Evolutionary conservation across 1,139 yeast genomes (phyloP).

Genomic region (Saccharomyces uvarum): DNA sequence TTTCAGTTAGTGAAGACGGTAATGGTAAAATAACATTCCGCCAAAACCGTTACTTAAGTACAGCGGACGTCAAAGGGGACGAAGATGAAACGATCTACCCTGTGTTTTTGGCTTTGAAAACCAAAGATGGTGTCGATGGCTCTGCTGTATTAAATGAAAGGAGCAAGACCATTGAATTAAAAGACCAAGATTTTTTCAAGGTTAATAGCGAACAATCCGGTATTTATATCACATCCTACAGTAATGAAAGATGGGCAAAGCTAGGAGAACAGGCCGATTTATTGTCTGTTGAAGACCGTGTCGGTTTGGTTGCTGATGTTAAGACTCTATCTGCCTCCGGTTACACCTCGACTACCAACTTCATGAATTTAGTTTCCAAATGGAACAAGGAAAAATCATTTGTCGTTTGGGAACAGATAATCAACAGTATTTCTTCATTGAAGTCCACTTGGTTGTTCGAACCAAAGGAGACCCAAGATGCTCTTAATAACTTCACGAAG

Average conservation of each 20-base stretch:
- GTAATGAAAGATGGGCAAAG: constrained; percentile 65
- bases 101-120: constrained; percentile 70
- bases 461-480: constrained; percentile 45
- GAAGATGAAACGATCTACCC: constrained; percentile 74
- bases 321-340: constrained; percentile 69
- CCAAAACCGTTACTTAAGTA: constrained; percentile 69
- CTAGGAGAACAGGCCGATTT: constrained; percentile 69
- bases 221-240: constrained; percentile 72
- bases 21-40: constrained; percentile 41
- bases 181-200: constrained; percentile 50
- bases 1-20: constrained; percentile 49
- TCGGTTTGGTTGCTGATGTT: constrained; percentile 80
- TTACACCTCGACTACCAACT: constrained; percentile 56
- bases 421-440: constrained; percentile 47
- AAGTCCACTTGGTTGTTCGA: constrained; percentile 68
- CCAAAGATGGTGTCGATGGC: constrained; percentile 59
- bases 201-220: constrained; percentile 80
- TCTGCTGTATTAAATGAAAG: constrained; percentile 51
- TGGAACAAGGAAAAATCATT: constrained; percentile 65
- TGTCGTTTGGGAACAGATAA: constrained; percentile 75
- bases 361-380: constrained; percentile 54
- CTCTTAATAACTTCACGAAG: constrained; percentile 52
- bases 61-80: constrained; percentile 70
- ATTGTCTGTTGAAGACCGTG: constrained; percentile 74
- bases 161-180: constrained; percentile 41